These are phyloP conservation scores for Pyrenochaeta sp. DNA, from an alignment of 2,329 filamentous ascomycete species.

Conservation along the genomic window DNA sequence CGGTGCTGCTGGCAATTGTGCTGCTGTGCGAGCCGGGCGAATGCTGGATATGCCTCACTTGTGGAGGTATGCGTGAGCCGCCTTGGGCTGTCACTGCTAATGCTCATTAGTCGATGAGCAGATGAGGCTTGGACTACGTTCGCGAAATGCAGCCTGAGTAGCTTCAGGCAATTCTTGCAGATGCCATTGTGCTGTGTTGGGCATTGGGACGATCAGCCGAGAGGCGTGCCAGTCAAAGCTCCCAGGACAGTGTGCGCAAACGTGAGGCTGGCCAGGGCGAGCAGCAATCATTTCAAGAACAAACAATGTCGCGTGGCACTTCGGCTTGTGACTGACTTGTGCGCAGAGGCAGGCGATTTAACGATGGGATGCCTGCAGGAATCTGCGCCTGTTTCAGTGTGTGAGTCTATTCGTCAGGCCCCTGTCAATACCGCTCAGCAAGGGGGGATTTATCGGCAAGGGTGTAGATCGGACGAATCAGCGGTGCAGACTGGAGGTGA, in stretches of 20 bases:
- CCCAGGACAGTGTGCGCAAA: slow-evolving; percentile 5
- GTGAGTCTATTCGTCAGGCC: slow-evolving; percentile 21
- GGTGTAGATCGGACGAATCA: slow-evolving; percentile 33
- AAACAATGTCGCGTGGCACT: slow-evolving; percentile 17
- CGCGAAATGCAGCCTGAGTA: not conserved
- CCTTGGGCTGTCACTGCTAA: not conserved
- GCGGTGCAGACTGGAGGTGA: slow-evolving; percentile 12
- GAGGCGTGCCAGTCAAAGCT: not conserved
- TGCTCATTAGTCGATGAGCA: not conserved
- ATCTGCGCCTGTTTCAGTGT: slow-evolving; percentile 34
- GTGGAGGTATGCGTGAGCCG: not conserved
- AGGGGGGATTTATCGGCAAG: slow-evolving; percentile 25
- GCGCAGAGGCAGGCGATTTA: slow-evolving; percentile 13
- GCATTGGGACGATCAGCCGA: not conserved
- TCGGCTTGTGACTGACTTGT: slow-evolving; percentile 12
- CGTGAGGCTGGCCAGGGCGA: slow-evolving; percentile 2
- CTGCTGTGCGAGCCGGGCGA: not conserved
- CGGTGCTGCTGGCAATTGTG: slow-evolving; percentile 25
- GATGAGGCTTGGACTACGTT: not conserved
- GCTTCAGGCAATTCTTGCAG: not conserved
- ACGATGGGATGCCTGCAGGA: slow-evolving; percentile 22
- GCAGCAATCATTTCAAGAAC: slow-evolving; percentile 2
- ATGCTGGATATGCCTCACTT: not conserved
- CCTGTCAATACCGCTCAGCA: slow-evolving; percentile 28
- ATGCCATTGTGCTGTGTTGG: not conserved